phyloP scores from a whole-genome alignment of 441 rosid species.

The Sinapis alba region DNA sequence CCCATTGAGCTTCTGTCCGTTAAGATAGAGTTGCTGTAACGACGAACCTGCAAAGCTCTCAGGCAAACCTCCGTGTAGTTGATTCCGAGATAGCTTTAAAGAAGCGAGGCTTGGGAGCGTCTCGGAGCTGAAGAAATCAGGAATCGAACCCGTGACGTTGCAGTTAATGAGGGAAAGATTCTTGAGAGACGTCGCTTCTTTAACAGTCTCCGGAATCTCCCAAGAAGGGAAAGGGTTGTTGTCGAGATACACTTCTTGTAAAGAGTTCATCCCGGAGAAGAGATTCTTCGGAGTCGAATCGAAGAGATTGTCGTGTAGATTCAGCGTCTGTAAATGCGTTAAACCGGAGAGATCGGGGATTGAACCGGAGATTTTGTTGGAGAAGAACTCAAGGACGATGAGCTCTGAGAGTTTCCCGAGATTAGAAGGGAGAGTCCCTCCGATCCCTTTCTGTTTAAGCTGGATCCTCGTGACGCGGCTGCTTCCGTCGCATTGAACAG shows the following conservation, averaged over 20 bases:
- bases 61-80: conserved; percentile 65
- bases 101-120: conserved; percentile 48
- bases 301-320: conserved; percentile 58
- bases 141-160: conserved; percentile 57
- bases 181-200: conserved; percentile 51
- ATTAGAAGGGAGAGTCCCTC: conserved; percentile 62
- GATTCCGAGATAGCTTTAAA: conserved; percentile 57
- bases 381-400: conserved; percentile 56
- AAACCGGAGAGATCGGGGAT: conserved; percentile 73
- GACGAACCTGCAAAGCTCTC: conserved; percentile 42
- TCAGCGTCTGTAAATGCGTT: conserved; percentile 41
- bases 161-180: conserved; percentile 60
- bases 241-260: conserved; percentile 47
- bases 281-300: conserved; percentile 60
- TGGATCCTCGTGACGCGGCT: conserved; percentile 59
- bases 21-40: conserved; percentile 49
- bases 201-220: conserved; percentile 59
- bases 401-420: conserved; percentile 54
- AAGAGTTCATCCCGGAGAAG: conserved; percentile 56
- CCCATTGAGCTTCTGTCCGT: conserved; percentile 55
- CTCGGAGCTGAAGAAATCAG: conserved; percentile 48
- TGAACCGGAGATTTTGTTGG: conserved; percentile 53
- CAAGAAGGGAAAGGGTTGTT: conserved; percentile 59
- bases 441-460: conserved; percentile 47
- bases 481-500: conserved; percentile 45